Evolutionary conservation across 345 rosid genomes (phyloP), one percentile per base, ranked within the genome.

Genomic region (Viola odorata): DNA sequence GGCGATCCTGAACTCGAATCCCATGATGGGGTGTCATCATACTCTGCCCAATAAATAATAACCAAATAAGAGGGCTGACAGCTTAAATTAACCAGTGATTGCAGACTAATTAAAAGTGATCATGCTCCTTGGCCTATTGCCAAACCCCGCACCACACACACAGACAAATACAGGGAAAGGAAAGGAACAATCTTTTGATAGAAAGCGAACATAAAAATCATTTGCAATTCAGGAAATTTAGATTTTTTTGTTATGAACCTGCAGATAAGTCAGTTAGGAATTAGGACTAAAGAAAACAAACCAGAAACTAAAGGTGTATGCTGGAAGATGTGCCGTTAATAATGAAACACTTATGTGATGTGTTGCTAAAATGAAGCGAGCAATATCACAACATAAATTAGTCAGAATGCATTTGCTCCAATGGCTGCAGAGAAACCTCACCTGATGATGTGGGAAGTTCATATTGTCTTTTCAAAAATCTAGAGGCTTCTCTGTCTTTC

Each of bases 401-500:
- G 32, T 23, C n/a, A n/a, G n/a, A n/a, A 23, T 23, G 32, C 2
- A 23, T 23, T 1, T 23, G 32, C 32, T 23, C 2, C 32, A 0
- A 23, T 23, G 32, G 7, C 53, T 45, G 4, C 55, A 49, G 37
- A 37, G 50, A 66, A 40, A 58, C 15, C 53, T 72, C 68, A 94
- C 99, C 99, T 90, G 99, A 82, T 57, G 99, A 88, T 88, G 80
- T 85, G 59, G 99, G 99, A 66, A 90, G 88, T 64, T 94, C 77
- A 69, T 87, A 94, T 57, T 90, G 97, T 53, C 65, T 77, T 74
- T 84, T 94, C 42, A 94, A 73, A 76, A 85, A 94, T 74, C 73
- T 84, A 61, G 99, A 94, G 64, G 97, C 96, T 61, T 72, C 84
- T 37, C 85, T 77, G 70, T 94, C 97, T 73, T 84, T 94, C 82